Percentiles rank a stretch among this genome's conserved stretches.
Evolutionary conservation across 2,329 filamentous ascomycete genomes (phyloP).

Genomic region (Diaporthe ilicicola): DNA sequence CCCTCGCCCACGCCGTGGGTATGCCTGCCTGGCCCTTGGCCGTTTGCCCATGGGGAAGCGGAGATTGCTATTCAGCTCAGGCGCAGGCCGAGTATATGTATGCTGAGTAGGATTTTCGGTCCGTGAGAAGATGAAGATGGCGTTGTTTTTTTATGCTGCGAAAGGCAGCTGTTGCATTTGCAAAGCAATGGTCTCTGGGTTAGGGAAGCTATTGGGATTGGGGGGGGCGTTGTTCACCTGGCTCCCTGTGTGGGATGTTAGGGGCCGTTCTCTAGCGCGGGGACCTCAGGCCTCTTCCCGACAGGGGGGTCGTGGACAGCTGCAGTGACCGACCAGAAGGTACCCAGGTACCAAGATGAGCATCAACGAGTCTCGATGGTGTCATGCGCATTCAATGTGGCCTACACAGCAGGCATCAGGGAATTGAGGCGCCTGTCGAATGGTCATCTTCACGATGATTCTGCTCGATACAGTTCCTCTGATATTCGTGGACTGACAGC

Average conservation of each 20-base stretch:
- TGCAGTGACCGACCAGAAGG: not conserved
- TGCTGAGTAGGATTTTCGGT: not conserved
- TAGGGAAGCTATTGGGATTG: conserved; percentile 22
- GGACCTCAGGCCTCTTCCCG: conserved; percentile 2
- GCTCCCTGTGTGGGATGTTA: not conserved
- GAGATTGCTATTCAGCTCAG: conserved; percentile 9
- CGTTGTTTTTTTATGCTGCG: not conserved
- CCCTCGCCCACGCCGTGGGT: not conserved
- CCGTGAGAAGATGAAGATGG: not conserved
- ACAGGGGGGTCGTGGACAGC: not conserved
- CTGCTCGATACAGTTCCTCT: not conserved
- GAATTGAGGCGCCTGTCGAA: not conserved
- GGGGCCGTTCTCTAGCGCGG: conserved; percentile 24
- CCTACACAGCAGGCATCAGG: not conserved
- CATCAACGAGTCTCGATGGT: not conserved
- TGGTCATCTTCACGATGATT: not conserved
- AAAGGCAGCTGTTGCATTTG: not conserved
- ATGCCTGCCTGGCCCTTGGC: not conserved
- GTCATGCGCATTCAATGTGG: not conserved
- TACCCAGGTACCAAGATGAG: not conserved
- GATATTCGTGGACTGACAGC: not conserved
- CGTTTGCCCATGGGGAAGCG: not conserved
- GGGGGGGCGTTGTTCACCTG: conserved; percentile 6
- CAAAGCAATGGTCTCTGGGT: conserved; percentile 21
- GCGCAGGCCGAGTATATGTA: not conserved